These are phyloP conservation scores for Dittrichia graveolens DNA, from an alignment of 129 eudicot species.

Conservation along the genomic window DNA sequence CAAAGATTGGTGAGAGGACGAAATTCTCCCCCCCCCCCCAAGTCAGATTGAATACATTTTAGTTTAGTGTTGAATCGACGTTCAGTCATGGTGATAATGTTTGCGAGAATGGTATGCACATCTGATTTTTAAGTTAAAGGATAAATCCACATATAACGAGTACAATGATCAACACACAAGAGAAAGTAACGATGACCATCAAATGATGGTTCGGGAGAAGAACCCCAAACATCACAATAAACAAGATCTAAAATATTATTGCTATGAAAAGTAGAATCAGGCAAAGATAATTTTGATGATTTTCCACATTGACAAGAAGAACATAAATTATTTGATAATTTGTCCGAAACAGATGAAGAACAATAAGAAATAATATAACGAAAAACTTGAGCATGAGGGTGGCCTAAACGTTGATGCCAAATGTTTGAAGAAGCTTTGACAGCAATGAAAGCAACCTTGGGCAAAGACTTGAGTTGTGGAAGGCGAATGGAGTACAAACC, in stretches of 20 bases:
- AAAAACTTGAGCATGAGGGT: too few relatives aligned
- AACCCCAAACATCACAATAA: constrained; percentile 13
- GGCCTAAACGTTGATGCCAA: background rate
- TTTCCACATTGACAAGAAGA: constrained; percentile 21
- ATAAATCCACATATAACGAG: background rate
- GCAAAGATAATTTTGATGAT: background rate
- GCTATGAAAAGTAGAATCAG: constrained; percentile 7
- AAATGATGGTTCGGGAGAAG: too few relatives aligned
- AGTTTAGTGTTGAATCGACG: background rate
- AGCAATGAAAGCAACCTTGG: constrained; percentile 3
- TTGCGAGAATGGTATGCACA: background rate
- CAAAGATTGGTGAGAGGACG: background rate
- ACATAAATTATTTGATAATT: constrained; percentile 10
- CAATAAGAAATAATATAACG: too few relatives aligned
- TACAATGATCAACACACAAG: too few relatives aligned
- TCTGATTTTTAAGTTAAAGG: background rate
- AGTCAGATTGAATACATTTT: background rate
- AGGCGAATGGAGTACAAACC: constrained; percentile 1
- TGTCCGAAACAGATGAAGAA: background rate
- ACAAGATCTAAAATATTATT: constrained; percentile 6
- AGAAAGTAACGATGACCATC: too few relatives aligned
- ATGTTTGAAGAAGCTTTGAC: background rate
- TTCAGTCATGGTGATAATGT: background rate
- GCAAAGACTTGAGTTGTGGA: constrained; percentile 3
- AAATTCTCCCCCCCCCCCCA: background rate